Base-by-base conservation (phyloP, 106 monocot genomes). In the Platanthera zijinensis region DNA sequence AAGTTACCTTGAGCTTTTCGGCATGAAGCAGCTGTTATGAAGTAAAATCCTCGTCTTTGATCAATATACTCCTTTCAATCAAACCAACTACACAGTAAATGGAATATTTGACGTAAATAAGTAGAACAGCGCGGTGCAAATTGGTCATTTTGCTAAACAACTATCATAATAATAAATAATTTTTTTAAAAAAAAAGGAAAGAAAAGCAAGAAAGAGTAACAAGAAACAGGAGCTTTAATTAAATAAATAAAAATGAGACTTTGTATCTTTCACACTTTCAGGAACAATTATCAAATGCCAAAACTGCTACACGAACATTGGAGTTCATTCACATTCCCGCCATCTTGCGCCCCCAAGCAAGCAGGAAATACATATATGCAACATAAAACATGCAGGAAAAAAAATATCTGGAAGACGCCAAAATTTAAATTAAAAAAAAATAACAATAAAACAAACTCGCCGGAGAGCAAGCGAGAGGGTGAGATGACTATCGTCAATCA, bases 281-380 rank as follows among this genome's bases (percentile, higher is more conserved):
- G 53, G 53, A 53, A 18, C 61, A 61, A 39, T 39, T 61, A 61
- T 19, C 77, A 71, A 17, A 49, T 28, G 62, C 21, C 79, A 79
- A 79, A 79, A 79, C 62, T 79, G 79, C 56, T 28, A 62, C 79
- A 72, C 14, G 48, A 59, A 30, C 71, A 3, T 71, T 71, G 6
- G 49, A 71, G 49, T 48, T 48, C 47, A 48, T 15, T 48, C 47
- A 48, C 13, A 18, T 71, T 18, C 71, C 51, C 22, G 51, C 50
- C 22, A 51, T 48, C 45, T 32, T 8, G 25, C 15, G 14, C 14
- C 53, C 14, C 48, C 45, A 70, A 46, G 48, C 48, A 48, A 48
- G 14, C 70, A 46, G 48, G 48, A 70, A 70, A 39, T 39, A 39
- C 39, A 39, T 39, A 39, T 3, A 39, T 70, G 48, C 48, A 70